Evolutionary conservation across 371 early-diverging fungal genomes (phyloP).

Genomic region (Rhizopus delemar): DNA sequence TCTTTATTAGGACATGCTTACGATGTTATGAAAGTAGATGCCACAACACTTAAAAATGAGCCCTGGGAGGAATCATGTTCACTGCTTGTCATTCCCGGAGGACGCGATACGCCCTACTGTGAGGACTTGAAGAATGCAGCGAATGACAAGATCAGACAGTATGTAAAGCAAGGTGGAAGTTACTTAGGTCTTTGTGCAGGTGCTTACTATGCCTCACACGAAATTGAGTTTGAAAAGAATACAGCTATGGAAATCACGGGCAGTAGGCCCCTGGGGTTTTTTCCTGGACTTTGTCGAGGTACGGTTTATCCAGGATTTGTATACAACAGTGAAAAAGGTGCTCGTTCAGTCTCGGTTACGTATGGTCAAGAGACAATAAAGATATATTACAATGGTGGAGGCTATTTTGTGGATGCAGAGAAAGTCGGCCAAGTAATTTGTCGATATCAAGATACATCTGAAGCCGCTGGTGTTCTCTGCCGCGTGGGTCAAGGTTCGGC

Average conservation of each 20-base stretch:
- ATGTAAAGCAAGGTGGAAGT: conserved; percentile 78
- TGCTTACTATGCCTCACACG: conserved; percentile 77
- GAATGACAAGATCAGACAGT: conserved; percentile 66
- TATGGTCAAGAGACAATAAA: conserved; percentile 11
- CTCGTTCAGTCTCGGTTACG: conserved; percentile 51
- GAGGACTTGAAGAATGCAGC: conserved; percentile 62
- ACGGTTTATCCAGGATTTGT: conserved; percentile 77
- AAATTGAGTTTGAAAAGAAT: conserved; percentile 80
- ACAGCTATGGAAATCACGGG: conserved; percentile 70
- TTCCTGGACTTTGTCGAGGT: conserved; percentile 71
- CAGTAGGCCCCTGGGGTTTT: conserved; percentile 72
- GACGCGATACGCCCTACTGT: conserved; percentile 83
- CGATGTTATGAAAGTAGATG: conserved; percentile 83
- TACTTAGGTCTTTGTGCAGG: conserved; percentile 95
- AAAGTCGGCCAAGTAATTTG: conserved; percentile 56
- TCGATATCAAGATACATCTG: conserved; percentile 44
- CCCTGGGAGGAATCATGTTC: conserved; percentile 87
- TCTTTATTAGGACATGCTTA: conserved; percentile 74
- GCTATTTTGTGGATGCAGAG: conserved; percentile 62
- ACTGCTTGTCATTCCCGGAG: conserved; percentile 89
- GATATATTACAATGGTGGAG: conserved; percentile 79
- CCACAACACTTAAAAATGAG: conserved; percentile 64
- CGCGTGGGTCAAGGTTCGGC: conserved; percentile 65
- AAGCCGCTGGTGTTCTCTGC: conserved; percentile 56
- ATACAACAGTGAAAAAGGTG: conserved; percentile 79